Evolutionary conservation across 2,329 filamentous ascomycete species (phyloP).

Genomic region (Fusarium citri): DNA sequence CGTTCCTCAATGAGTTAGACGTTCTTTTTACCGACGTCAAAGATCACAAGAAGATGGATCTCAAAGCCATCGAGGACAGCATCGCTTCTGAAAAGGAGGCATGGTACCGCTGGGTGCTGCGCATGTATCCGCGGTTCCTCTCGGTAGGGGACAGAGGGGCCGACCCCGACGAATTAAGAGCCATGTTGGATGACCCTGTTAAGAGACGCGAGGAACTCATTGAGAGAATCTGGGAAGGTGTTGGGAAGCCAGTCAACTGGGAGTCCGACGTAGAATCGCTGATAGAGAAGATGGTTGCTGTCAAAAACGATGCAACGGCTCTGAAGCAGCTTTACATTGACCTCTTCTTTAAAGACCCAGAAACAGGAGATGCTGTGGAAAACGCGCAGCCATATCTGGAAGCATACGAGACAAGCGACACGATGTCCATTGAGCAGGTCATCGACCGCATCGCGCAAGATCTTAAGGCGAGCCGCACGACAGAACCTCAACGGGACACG

Average conservation of each 20-base stretch:
- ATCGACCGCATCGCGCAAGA: slow-evolving; percentile 51
- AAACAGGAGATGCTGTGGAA: slow-evolving; percentile 50
- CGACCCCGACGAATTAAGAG: slow-evolving; percentile 50
- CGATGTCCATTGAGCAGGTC: slow-evolving; percentile 49
- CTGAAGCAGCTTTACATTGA: slow-evolving; percentile 55
- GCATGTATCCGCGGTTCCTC: slow-evolving; percentile 55
- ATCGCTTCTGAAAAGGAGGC: slow-evolving; percentile 64
- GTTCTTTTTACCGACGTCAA: slow-evolving; percentile 61
- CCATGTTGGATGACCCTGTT: slow-evolving; percentile 54
- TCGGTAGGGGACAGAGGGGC: slow-evolving; percentile 47
- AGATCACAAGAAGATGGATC: slow-evolving; percentile 54
- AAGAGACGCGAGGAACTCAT: slow-evolving; percentile 53
- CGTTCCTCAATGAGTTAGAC: slow-evolving; percentile 64
- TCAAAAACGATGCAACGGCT: slow-evolving; percentile 48
- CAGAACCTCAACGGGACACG: slow-evolving; percentile 53
- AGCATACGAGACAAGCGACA: slow-evolving; percentile 46
- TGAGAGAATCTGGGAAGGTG: slow-evolving; percentile 51
- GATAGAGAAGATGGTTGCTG: slow-evolving; percentile 49
- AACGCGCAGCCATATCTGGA: slow-evolving; percentile 56
- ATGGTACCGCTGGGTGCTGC: slow-evolving; percentile 63
- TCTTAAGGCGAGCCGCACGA: slow-evolving; percentile 46
- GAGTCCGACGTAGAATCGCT: slow-evolving; percentile 51
- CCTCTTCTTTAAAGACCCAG: slow-evolving; percentile 56
- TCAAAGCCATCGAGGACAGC: slow-evolving; percentile 61
- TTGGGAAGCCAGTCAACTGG: slow-evolving; percentile 52